Conservation (phyloP, 2,329 filamentous ascomycete species). For the Trichoderma brevicompactum region DNA sequence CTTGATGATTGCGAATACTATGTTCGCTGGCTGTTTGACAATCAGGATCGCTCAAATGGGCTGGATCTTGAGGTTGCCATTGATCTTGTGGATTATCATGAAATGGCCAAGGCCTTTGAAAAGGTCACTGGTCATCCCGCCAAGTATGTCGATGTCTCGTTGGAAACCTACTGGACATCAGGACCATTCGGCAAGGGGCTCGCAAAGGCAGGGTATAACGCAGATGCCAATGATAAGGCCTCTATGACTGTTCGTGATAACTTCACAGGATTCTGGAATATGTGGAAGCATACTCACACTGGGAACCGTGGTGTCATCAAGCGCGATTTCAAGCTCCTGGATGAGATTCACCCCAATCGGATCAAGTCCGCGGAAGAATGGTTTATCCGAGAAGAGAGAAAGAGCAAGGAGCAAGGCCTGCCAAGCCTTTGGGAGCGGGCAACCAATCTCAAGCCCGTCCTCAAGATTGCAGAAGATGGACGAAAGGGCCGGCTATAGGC, state of each 20-base stretch:
- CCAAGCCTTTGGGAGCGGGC: slow-evolving; percentile 31
- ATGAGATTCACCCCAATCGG: slow-evolving; percentile 56
- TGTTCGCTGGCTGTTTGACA: slow-evolving; percentile 54
- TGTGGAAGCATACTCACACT: slow-evolving; percentile 48
- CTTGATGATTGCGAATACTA: slow-evolving; percentile 54
- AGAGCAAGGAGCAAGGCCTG: slow-evolving; percentile 29
- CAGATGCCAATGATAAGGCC: slow-evolving; percentile 38
- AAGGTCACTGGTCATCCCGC: slow-evolving; percentile 50
- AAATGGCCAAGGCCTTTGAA: slow-evolving; percentile 48
- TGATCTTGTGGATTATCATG: slow-evolving; percentile 46
- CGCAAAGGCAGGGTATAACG: slow-evolving; percentile 45
- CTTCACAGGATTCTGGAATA: slow-evolving; percentile 56
- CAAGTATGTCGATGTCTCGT: slow-evolving; percentile 43
- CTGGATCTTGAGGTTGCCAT: slow-evolving; percentile 52
- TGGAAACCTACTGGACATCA: slow-evolving; percentile 43
- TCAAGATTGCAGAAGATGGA: slow-evolving; percentile 33
- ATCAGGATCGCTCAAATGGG: slow-evolving; percentile 48
- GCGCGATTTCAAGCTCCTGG: slow-evolving; percentile 54
- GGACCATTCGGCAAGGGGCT: slow-evolving; percentile 32
- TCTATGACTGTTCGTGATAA: slow-evolving; percentile 50
- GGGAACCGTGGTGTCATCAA: slow-evolving; percentile 47
- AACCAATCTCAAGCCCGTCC: slow-evolving; percentile 30
- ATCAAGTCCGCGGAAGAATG: slow-evolving; percentile 55
- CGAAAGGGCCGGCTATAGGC: slow-evolving; percentile 28
- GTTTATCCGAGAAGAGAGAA: slow-evolving; percentile 48